Percentiles rank a stretch among this genome's conserved stretches.
phyloP scores from a whole-genome alignment of 495 filamentous ascomycete genomes.

The Penicillium ochrochloron region DNA sequence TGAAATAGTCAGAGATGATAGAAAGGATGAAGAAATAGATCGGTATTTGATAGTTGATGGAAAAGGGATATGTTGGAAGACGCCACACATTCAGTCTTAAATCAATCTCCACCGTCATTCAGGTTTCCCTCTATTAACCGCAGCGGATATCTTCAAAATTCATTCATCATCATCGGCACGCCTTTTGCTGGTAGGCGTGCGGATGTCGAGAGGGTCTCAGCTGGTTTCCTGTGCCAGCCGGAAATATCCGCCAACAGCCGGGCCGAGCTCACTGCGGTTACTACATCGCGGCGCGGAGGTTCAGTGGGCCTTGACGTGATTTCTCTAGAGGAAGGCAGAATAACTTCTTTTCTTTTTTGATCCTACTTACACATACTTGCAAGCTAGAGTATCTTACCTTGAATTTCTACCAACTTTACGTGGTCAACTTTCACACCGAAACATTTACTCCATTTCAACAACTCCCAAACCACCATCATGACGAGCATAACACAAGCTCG shows the following conservation, averaged over 20 bases:
- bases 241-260: constrained; percentile 33
- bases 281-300: constrained; percentile 2
- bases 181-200: neutral
- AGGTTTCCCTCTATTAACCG: constrained; percentile 21
- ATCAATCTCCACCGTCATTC: neutral
- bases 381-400: neutral
- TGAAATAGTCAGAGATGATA: neutral
- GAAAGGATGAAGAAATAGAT: neutral
- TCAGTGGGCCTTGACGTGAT: neutral
- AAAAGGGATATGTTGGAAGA: neutral
- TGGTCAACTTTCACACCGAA: neutral
- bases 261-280: constrained; percentile 12
- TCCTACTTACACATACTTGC: neutral
- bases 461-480: constrained; percentile 20
- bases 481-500: constrained; percentile 48
- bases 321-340: neutral
- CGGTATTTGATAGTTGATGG: constrained; percentile 2
- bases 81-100: neutral
- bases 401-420: neutral
- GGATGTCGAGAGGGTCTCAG: neutral
- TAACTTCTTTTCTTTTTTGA: neutral
- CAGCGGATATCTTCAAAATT: constrained; percentile 17
- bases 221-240: constrained; percentile 26
- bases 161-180: constrained; percentile 9
- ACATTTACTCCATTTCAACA: neutral